Percentiles rank a stretch among this genome's conserved stretches.
These are phyloP conservation scores for Colletotrichum filicis DNA, from an alignment of 2,329 filamentous ascomycete species.

Conservation along the genomic window DNA sequence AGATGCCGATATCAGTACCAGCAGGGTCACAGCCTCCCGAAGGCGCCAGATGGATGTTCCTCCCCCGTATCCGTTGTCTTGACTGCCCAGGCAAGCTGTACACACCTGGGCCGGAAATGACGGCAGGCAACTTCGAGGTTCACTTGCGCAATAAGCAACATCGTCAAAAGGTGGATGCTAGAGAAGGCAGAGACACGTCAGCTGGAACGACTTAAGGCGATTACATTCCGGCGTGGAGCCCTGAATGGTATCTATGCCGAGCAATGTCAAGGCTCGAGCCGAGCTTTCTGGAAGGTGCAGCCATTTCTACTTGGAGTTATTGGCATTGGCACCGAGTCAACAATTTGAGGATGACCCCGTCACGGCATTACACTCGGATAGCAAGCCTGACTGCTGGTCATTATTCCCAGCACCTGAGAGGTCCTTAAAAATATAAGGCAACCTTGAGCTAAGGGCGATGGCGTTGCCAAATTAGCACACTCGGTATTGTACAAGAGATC, in stretches of 20 bases:
- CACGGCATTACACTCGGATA: background rate
- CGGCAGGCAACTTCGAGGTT: conserved; percentile 90
- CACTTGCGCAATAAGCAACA: conserved; percentile 90
- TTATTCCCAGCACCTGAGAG: background rate
- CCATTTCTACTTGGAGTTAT: background rate
- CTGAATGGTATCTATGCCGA: background rate
- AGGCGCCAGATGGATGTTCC: conserved; percentile 81
- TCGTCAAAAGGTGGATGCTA: conserved; percentile 70
- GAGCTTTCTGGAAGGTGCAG: background rate
- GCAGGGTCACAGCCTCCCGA: conserved; percentile 63
- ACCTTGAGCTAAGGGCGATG: background rate
- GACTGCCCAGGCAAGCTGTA: conserved; percentile 96
- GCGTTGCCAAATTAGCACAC: background rate
- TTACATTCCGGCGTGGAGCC: background rate
- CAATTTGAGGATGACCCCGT: background rate
- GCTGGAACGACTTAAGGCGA: conserved; percentile 14
- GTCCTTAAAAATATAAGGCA: background rate
- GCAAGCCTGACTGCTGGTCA: background rate
- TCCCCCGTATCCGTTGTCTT: conserved; percentile 89
- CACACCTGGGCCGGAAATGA: conserved; percentile 86
- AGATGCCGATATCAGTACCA: conserved; percentile 67
- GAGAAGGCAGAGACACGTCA: conserved; percentile 41
- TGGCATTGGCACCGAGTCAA: background rate
- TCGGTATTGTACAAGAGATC: background rate
- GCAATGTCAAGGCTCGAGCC: background rate